These are phyloP conservation scores for Hypoxylon crocopeplum DNA, from an alignment of 495 filamentous ascomycete species.

Conservation along the genomic window DNA sequence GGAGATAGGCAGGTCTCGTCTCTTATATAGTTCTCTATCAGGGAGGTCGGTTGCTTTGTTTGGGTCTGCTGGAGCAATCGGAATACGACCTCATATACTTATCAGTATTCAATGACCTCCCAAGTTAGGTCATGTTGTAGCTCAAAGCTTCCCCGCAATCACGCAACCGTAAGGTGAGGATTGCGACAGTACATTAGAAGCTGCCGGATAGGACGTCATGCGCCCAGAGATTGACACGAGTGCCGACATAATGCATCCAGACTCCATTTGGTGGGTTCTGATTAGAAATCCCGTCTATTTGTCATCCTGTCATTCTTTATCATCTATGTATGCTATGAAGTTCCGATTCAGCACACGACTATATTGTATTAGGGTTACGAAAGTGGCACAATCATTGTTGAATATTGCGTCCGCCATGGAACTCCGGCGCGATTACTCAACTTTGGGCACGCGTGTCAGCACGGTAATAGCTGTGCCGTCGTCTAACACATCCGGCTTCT, in stretches of 20 bases:
- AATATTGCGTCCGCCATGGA: constrained; percentile 4
- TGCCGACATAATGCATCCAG: constrained; percentile 15
- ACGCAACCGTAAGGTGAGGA: constrained; percentile 16
- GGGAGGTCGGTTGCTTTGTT: neutral
- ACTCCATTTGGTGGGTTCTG: constrained; percentile 3
- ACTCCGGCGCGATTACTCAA: constrained; percentile 22
- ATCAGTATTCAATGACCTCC: constrained; percentile 16
- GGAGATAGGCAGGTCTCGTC: neutral
- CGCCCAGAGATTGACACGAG: constrained; percentile 13
- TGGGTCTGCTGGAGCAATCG: neutral
- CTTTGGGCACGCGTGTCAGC: constrained; percentile 53
- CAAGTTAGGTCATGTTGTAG: constrained; percentile 7
- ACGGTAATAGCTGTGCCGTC: constrained; percentile 68
- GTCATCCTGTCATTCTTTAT: constrained; percentile 11
- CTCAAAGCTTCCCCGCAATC: constrained; percentile 33
- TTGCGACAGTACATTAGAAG: constrained; percentile 19
- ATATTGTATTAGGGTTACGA: too few relatives aligned
- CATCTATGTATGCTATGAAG: neutral
- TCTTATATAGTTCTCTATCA: constrained; percentile 20
- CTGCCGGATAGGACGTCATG: constrained; percentile 20
- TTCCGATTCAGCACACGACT: constrained; percentile 1
- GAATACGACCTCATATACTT: constrained; percentile 28
- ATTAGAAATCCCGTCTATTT: constrained; percentile 39
- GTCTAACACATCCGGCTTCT: constrained; percentile 61
- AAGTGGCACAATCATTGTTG: constrained; percentile 7